Conservation (phyloP, 1,139 yeast genomes). For the Yueomyces sp. region DNA sequence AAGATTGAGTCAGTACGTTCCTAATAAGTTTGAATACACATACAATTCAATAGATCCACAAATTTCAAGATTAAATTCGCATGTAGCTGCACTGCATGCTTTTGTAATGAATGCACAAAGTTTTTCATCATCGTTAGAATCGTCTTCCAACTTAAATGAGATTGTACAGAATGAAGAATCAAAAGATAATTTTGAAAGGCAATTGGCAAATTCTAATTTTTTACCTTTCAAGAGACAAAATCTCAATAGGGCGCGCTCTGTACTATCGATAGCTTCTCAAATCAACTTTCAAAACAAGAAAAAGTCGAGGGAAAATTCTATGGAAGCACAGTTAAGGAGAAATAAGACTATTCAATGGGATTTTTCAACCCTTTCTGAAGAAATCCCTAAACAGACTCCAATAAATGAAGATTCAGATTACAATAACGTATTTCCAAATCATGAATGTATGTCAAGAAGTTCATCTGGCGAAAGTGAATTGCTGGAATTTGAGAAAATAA, state of each 20-base stretch:
- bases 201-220: neutral
- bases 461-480: constrained; percentile 7
- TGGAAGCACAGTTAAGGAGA: neutral
- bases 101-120: constrained; percentile 25
- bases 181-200: neutral
- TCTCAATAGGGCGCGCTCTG: neutral
- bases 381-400: neutral
- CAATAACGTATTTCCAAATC: too few relatives aligned
- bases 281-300: neutral
- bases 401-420: neutral
- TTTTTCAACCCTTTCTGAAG: neutral
- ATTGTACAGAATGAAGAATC: neutral
- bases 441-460: neutral
- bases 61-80: constrained; percentile 30
- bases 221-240: neutral
- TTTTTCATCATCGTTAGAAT: neutral
- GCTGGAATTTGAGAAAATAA: constrained; percentile 3
- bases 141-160: too few relatives aligned
- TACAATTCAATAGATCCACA: constrained; percentile 6
- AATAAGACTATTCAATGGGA: neutral
- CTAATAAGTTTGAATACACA: constrained; percentile 1
- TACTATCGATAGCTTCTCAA: neutral
- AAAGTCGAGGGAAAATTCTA: neutral
- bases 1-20: constrained; percentile 6
- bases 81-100: constrained; percentile 51